These are phyloP conservation scores for Staphylotrichum longicolle DNA, from an alignment of 495 filamentous ascomycete species.

Conservation along the genomic window DNA sequence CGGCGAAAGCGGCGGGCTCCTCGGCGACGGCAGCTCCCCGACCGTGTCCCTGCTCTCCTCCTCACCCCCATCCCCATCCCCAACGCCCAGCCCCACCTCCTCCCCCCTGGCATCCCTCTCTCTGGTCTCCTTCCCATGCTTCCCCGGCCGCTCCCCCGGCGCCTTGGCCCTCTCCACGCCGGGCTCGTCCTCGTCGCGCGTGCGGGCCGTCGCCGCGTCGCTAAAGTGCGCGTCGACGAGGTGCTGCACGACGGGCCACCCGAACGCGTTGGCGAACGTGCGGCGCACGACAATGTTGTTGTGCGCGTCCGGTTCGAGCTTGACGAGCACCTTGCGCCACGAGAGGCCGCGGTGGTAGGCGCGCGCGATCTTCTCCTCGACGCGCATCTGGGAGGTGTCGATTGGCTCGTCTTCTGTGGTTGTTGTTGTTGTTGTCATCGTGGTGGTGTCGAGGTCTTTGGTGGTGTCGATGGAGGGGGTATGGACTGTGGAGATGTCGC, in stretches of 20 bases:
- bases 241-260: constrained; percentile 95
- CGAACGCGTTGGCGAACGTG: constrained; percentile 95
- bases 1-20: not conserved
- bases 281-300: constrained; percentile 97
- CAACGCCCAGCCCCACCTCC: not conserved
- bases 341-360: constrained; percentile 87
- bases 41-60: constrained; percentile 13
- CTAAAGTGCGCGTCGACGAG: constrained; percentile 90
- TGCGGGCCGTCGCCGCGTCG: constrained; percentile 57
- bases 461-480: constrained; percentile 21
- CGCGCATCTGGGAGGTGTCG: constrained; percentile 66
- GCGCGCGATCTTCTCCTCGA: constrained; percentile 95
- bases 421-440: not conserved
- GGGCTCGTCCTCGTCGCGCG: constrained; percentile 54
- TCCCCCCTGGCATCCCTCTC: constrained; percentile 13
- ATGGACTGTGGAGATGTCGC: constrained; percentile 16
- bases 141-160: constrained; percentile 35
- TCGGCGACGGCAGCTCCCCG: constrained; percentile 10
- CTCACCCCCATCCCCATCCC: not conserved
- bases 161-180: constrained; percentile 44
- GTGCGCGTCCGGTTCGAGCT: constrained; percentile 94
- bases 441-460: constrained; percentile 14
- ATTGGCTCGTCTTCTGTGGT: constrained; percentile 31
- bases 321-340: constrained; percentile 95
- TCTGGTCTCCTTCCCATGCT: constrained; percentile 41